phyloP scores from a whole-genome alignment of 331 rosid genomes.

The Phaseolus coccineus region DNA sequence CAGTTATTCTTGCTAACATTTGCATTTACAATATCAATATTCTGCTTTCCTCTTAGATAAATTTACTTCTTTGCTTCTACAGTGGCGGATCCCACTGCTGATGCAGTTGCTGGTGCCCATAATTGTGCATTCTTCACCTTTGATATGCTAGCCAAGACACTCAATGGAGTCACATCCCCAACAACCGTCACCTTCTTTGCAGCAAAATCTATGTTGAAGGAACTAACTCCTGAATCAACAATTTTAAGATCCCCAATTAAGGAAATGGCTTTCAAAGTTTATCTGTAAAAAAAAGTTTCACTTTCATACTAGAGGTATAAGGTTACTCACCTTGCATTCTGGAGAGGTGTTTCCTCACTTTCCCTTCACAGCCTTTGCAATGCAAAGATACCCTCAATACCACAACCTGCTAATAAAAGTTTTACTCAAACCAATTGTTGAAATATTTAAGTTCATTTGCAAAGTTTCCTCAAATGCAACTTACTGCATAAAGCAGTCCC shows the following conservation, averaged over 20 bases:
- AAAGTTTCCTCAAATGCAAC: conserved; percentile 29
- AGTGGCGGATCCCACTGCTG: conserved; percentile 43
- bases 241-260: not conserved
- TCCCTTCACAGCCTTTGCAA: conserved; percentile 96
- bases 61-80: conserved; percentile 45
- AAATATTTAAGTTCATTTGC: not conserved
- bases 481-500: not conserved
- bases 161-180: conserved; percentile 79
- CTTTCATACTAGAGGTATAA: not conserved
- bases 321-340: conserved; percentile 79
- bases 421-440: conserved; percentile 11
- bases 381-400: conserved; percentile 92
- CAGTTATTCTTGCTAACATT: conserved; percentile 28
- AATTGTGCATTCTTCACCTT: conserved; percentile 93
- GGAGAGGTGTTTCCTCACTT: conserved; percentile 88
- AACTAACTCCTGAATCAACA: conserved; percentile 71
- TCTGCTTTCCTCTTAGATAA: conserved; percentile 31
- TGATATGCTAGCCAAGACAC: conserved; percentile 80
- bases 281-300: not conserved
- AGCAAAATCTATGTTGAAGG: conserved; percentile 83
- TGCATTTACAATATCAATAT: conserved; percentile 40
- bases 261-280: conserved; percentile 6
- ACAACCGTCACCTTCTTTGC: conserved; percentile 94
- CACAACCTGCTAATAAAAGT: conserved; percentile 63
- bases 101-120: conserved; percentile 59